Evolutionary conservation across 192 early-diverging fungal genomes (phyloP).

Genomic region (Dimargaris verticillata): DNA sequence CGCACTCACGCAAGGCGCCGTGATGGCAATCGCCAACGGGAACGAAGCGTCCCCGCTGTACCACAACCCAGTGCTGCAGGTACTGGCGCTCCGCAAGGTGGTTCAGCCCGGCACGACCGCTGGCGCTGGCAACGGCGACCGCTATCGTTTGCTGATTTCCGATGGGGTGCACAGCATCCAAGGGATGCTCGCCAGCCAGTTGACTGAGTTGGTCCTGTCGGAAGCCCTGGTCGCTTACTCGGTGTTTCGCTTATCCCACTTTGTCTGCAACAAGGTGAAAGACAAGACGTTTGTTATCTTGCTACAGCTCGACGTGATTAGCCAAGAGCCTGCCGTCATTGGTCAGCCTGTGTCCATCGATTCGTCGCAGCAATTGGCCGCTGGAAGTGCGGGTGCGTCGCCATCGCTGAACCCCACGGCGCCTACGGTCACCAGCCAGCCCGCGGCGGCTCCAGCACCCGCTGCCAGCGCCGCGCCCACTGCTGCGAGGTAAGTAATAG

Average conservation of each 20-base stretch:
- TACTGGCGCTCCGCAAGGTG: not conserved
- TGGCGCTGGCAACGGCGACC: not conserved
- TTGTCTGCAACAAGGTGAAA: conserved; percentile 1
- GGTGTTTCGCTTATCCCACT: not conserved
- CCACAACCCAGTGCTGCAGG: conserved; percentile 8
- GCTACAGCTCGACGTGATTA: not conserved
- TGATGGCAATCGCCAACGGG: conserved; percentile 1
- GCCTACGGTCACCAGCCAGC: not conserved
- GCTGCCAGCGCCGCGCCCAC: not conserved
- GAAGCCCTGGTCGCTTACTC: conserved; percentile 9
- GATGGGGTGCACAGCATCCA: conserved; percentile 23
- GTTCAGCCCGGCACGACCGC: not conserved
- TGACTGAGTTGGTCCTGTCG: conserved; percentile 18
- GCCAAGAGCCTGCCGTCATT: not conserved
- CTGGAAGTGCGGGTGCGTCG: not conserved
- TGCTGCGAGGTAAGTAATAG: not conserved
- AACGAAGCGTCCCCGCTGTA: not conserved
- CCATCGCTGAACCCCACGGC: not conserved
- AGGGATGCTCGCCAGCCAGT: conserved; percentile 19
- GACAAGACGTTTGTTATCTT: conserved; percentile 4
- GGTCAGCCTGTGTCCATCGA: not conserved
- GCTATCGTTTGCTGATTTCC: conserved; percentile 27
- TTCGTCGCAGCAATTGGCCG: not conserved
- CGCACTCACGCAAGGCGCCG: conserved; percentile 2
- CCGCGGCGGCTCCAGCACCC: not conserved